Conservation (phyloP, 2,329 filamentous ascomycete genomes). For the Aspergillus jensenii region DNA sequence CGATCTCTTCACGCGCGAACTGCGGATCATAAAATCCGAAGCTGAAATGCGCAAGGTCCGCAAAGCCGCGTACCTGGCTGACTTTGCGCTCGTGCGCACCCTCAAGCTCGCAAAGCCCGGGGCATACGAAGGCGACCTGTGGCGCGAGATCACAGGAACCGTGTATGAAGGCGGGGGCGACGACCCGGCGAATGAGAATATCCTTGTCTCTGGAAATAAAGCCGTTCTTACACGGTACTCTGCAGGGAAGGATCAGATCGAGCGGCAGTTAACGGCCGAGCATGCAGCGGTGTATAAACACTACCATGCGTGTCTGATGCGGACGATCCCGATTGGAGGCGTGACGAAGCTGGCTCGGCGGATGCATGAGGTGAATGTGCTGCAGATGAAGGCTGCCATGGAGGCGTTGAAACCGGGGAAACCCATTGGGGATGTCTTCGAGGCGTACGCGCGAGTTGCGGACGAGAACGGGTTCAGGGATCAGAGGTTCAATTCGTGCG, state of each 20-base stretch:
- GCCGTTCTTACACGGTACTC: constrained; percentile 35
- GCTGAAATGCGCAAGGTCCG: constrained; percentile 28
- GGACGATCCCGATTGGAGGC: constrained; percentile 31
- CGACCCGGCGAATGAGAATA: constrained; percentile 37
- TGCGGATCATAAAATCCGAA: constrained; percentile 35
- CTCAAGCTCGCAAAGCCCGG: constrained; percentile 37
- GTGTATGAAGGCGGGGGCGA: constrained; percentile 39
- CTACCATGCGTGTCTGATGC: constrained; percentile 35
- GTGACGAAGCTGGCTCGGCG: constrained; percentile 27
- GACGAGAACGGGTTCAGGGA: constrained; percentile 33
- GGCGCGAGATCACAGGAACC: constrained; percentile 34
- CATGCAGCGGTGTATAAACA: constrained; percentile 36
- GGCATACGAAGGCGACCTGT: constrained; percentile 37
- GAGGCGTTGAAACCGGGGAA: constrained; percentile 27
- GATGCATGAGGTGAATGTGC: constrained; percentile 28
- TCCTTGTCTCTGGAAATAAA: constrained; percentile 35
- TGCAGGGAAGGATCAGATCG: constrained; percentile 30
- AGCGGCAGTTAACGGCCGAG: constrained; percentile 34
- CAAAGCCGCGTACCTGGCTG: constrained; percentile 35
- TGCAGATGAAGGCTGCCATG: constrained; percentile 29
- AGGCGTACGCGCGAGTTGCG: constrained; percentile 30
- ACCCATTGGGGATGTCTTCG: constrained; percentile 28
- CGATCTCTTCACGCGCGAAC: constrained; percentile 29
- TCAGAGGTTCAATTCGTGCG: constrained; percentile 30
- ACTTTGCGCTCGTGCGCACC: constrained; percentile 35